Base-by-base conservation (phyloP, 192 early-diverging fungal species). In the Linnemannia hyalina region DNA sequence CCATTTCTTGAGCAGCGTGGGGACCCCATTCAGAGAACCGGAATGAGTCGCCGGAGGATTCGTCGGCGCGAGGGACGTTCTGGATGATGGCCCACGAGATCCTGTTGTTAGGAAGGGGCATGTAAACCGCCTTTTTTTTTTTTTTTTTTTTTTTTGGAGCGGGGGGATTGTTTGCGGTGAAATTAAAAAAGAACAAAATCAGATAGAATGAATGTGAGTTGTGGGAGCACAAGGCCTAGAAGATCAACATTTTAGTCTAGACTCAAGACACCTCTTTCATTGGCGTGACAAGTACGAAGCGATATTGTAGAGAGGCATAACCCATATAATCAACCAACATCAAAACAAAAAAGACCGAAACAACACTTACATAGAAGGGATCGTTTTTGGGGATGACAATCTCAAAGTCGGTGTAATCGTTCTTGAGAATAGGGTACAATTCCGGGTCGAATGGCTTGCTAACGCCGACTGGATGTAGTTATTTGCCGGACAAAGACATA, bases 361-460 rank as follows among this genome's bases (percentile, higher is more conserved):
- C 10, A 57, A 26, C 6, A 65, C 78, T 80, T 80, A 80, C 78
- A 73, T 80, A 80, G 54, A 73, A 80, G 6, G 78, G 78, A 68
- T 74, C 71, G 22, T 42, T 68, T 32, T 73, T 73, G 0, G 78
- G 78, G 32, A 80, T 80, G 8, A 80, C 78, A 80, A 80, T 73
- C 71, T 80, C 78, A 22, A 80, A 80, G 22, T 80, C 78, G 18
- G 78, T 40, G 10, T 57, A 54, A 8, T 80, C 57, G 2, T 35
- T 44, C 57, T 80, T 80, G 26, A 80, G 70, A 16, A 73, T 38
- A 41, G 78, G 71, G 71, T 80, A 80, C 60, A 46, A 15, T 52
- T 80, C 78, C 4, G 78, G 78, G 44, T 79, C 77, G 16, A 79
- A 35, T 7, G 77, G 68, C 29, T 49, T 54, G 42, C 68, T 72